phyloP scores from a whole-genome alignment of 2,329 filamentous ascomycete species.

The Leptographium flavum region DNA sequence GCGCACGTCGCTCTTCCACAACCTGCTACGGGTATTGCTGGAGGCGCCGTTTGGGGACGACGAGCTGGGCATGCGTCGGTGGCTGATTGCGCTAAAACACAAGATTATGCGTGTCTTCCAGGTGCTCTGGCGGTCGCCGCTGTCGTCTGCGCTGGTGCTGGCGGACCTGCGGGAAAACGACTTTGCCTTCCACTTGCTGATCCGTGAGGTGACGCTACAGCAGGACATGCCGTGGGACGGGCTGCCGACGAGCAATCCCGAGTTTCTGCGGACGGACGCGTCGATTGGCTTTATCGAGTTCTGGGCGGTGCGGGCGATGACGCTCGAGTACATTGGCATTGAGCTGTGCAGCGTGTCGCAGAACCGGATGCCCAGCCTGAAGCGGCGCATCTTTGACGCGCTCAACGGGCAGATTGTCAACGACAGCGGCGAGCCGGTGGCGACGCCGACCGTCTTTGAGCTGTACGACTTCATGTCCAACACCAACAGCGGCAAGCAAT shows the following conservation, averaged over 20 bases:
- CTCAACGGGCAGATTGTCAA: constrained; percentile 64
- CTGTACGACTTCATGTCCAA: constrained; percentile 73
- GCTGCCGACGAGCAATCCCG: constrained; percentile 38
- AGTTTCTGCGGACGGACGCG: constrained; percentile 56
- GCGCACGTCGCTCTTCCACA: constrained; percentile 69
- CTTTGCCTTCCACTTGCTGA: constrained; percentile 64
- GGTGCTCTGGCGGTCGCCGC: constrained; percentile 67
- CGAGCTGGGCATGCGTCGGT: constrained; percentile 43
- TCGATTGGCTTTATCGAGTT: constrained; percentile 63
- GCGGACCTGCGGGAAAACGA: constrained; percentile 67
- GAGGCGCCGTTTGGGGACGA: constrained; percentile 52
- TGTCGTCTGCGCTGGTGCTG: constrained; percentile 64
- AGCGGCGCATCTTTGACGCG: constrained; percentile 53
- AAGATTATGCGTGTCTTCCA: constrained; percentile 60
- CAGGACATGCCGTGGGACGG: constrained; percentile 63
- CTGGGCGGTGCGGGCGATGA: constrained; percentile 58
- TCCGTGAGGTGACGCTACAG: constrained; percentile 56
- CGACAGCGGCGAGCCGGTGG: constrained; percentile 51
- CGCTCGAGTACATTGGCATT: constrained; percentile 72
- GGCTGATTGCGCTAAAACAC: constrained; percentile 55
- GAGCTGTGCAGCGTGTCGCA: constrained; percentile 70
- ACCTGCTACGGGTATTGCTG: constrained; percentile 57
- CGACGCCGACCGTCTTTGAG: constrained; percentile 69
- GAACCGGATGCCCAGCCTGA: constrained; percentile 54
- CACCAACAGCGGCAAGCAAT: constrained; percentile 33